Percentiles rank a stretch among this genome's conserved stretches.
phyloP scores from a whole-genome alignment of 345 rosid species.

The Gossypium longicalyx region DNA sequence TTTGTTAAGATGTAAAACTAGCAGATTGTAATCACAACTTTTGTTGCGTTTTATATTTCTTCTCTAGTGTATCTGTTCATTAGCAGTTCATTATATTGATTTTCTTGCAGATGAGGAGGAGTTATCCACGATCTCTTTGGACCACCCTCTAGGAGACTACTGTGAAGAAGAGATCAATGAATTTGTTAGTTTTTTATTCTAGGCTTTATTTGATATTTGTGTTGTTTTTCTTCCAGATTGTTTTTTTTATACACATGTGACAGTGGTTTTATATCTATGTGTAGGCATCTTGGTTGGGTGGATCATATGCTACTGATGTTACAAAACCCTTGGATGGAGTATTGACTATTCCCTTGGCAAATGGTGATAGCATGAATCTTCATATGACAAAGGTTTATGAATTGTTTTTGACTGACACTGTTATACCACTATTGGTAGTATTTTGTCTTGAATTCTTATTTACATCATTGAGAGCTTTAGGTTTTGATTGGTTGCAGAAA shows the following conservation, averaged over 20 bases:
- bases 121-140: slow-evolving; percentile 51
- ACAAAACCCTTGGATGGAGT: slow-evolving; percentile 46
- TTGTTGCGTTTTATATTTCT: neutral
- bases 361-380: slow-evolving; percentile 30
- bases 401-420: slow-evolving; percentile 8
- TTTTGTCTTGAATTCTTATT: slow-evolving; percentile 8
- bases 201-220: neutral
- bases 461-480: neutral
- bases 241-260: neutral
- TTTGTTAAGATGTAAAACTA: slow-evolving; percentile 11
- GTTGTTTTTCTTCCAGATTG: slow-evolving; percentile 5
- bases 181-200: slow-evolving; percentile 54
- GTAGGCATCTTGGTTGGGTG: slow-evolving; percentile 67
- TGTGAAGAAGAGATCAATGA: slow-evolving; percentile 51
- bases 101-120: slow-evolving; percentile 57
- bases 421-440: neutral
- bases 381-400: slow-evolving; percentile 59
- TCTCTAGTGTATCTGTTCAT: neutral
- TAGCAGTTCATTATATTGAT: slow-evolving; percentile 7
- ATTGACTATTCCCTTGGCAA: slow-evolving; percentile 48
- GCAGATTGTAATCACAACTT: neutral
- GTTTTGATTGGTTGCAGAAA: slow-evolving; percentile 46
- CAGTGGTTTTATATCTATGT: slow-evolving; percentile 6
- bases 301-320: slow-evolving; percentile 45
- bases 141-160: slow-evolving; percentile 37